These are phyloP conservation scores for Yamadazyma friedrichii DNA, from an alignment of 1,139 yeast genomes.

Conservation along the genomic window DNA sequence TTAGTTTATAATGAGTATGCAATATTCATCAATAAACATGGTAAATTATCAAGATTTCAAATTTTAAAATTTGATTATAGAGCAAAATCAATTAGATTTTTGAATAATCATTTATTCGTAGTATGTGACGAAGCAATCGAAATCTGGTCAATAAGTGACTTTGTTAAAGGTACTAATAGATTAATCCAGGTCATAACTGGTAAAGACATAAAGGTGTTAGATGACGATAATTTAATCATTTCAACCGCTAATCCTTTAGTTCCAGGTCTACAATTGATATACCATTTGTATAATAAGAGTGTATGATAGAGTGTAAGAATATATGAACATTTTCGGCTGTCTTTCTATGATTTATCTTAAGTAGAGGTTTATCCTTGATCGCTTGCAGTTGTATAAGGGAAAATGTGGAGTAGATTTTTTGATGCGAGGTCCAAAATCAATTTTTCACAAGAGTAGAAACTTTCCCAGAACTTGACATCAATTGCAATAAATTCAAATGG, in stretches of 20 bases:
- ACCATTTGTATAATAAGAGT: slow-evolving; percentile 17
- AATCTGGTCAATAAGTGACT: slow-evolving; percentile 60
- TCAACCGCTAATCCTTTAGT: slow-evolving; percentile 71
- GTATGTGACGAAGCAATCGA: slow-evolving; percentile 72
- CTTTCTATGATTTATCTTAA: too few species aligned
- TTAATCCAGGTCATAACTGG: slow-evolving; percentile 76
- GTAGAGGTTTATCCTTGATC: too few species aligned
- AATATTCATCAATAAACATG: slow-evolving; percentile 64
- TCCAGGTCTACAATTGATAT: slow-evolving; percentile 60
- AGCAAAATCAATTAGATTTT: slow-evolving; percentile 56
- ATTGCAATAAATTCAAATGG: slow-evolving; percentile 22
- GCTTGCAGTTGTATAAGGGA: background rate
- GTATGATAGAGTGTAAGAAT: slow-evolving; percentile 2
- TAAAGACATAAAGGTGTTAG: slow-evolving; percentile 54
- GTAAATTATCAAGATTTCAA: slow-evolving; percentile 57
- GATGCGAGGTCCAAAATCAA: background rate
- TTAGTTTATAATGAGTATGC: slow-evolving; percentile 76
- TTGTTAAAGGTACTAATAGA: slow-evolving; percentile 45
- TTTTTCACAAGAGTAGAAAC: background rate
- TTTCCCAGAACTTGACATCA: too few species aligned
- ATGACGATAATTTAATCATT: slow-evolving; percentile 45
- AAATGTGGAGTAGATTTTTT: background rate
- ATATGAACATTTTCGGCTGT: too few species aligned
- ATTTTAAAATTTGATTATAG: slow-evolving; percentile 63
- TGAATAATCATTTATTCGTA: slow-evolving; percentile 58